Evolutionary conservation across 139 green algal species (phyloP).

Genomic region (Yamagishiella unicocca): DNA sequence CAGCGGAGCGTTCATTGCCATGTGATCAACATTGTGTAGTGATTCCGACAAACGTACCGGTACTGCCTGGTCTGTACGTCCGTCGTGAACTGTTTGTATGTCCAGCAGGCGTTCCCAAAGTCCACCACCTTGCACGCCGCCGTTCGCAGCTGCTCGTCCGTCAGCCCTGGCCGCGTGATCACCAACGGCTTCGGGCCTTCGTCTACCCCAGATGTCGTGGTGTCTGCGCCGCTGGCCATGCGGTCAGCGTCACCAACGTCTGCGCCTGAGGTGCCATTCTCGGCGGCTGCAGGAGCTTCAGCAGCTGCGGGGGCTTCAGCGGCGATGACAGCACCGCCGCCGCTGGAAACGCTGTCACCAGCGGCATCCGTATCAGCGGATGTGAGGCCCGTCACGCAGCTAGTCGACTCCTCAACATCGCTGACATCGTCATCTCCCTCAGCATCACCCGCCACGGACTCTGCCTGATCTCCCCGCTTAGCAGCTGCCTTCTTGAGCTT

Average conservation of each 20-base stretch:
- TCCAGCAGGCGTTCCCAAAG: constrained; percentile 99
- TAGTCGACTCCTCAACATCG: constrained; percentile 18
- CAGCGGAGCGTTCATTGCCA: too few relatives aligned
- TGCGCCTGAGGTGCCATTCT: neutral
- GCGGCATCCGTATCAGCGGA: neutral
- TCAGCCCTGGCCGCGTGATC: constrained; percentile 53
- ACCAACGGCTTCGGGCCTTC: constrained; percentile 9
- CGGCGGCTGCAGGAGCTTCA: too few relatives aligned
- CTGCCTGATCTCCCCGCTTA: constrained; percentile 34
- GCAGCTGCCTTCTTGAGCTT: constrained; percentile 81
- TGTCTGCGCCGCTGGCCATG: constrained; percentile 32
- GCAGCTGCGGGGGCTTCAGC: too few relatives aligned
- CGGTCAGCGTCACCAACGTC: neutral
- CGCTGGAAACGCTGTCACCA: neutral
- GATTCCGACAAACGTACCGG: constrained; percentile 68
- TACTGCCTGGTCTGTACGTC: constrained; percentile 99
- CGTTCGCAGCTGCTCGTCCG: constrained; percentile 61
- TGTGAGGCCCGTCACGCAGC: neutral
- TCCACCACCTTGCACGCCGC: constrained; percentile 93
- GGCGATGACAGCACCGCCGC: too few relatives aligned
- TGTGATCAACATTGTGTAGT: too few relatives aligned
- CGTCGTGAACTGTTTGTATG: constrained; percentile 95
- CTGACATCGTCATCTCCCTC: constrained; percentile 18
- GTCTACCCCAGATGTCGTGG: neutral
- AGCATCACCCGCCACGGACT: neutral